Evolutionary conservation across 305 asterid genomes (phyloP).

Genomic region (Fraxinus latifolia): DNA sequence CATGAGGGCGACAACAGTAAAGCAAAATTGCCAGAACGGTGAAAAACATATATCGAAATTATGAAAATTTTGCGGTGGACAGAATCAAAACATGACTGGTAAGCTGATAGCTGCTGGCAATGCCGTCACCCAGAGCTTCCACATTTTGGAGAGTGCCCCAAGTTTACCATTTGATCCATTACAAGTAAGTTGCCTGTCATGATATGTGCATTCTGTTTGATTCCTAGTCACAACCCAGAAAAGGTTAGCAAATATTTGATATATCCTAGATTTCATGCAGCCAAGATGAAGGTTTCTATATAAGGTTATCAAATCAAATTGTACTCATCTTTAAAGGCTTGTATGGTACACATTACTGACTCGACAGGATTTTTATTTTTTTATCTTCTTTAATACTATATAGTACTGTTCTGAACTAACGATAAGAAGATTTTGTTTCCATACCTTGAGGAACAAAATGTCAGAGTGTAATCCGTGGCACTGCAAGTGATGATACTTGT

Average conservation of each 20-base stretch:
- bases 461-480: slow-evolving; percentile 43
- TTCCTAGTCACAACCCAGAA: slow-evolving; percentile 39
- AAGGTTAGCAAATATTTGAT: neutral
- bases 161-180: slow-evolving; percentile 32
- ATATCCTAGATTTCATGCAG: neutral
- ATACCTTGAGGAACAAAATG: slow-evolving; percentile 63
- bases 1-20: neutral
- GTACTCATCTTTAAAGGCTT: neutral
- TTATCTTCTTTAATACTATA: neutral
- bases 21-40: slow-evolving; percentile 14
- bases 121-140: slow-evolving; percentile 33
- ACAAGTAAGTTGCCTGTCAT: slow-evolving; percentile 42
- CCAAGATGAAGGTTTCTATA: neutral
- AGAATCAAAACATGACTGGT: slow-evolving; percentile 17
- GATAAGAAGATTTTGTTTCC: neutral
- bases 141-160: slow-evolving; percentile 13
- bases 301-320: neutral
- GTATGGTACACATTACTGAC: neutral
- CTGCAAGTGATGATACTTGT: slow-evolving; percentile 60
- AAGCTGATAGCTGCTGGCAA: slow-evolving; percentile 31
- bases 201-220: slow-evolving; percentile 53
- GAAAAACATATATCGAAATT: slow-evolving; percentile 9
- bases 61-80: neutral
- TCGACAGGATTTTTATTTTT: neutral
- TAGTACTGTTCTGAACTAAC: neutral